Base-by-base conservation (phyloP, 2,329 filamentous ascomycete genomes). In the Clonostachys byssicola region DNA sequence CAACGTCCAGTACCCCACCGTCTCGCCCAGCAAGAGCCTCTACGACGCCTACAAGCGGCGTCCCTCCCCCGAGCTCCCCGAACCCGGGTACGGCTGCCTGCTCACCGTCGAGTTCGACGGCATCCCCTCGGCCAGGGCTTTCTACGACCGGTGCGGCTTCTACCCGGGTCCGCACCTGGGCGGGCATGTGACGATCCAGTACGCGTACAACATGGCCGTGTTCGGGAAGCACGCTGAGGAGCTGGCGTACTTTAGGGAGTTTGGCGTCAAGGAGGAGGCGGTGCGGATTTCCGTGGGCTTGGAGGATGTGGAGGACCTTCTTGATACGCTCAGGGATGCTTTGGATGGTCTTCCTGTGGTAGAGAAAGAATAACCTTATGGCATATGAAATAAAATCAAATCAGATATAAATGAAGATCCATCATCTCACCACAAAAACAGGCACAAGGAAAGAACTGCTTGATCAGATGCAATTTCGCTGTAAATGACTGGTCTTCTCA, bases 61-160 rank as follows among this genome's bases (percentile, higher is more conserved):
- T 5, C 46, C 63, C 7, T 66, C 74, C 0, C 40, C 61, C 1
- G 75, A 78, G 2, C 72, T 80, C 47, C 67, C 63, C 6, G 54
- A 57, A 1, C 75, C 77, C 0, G 78, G 78, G 0, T 78, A 80
- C 54, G 79, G 79, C 3, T 80, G 75, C 52, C 70, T 83, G 2
- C 57, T 83, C 13, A 74, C 63, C 9, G 60, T 82, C 30, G 73
- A 80, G 41, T 75, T 83, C 42, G 60, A 64, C 12, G 63, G 54
- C n/a, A 49, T 71, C 1, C 63, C 63, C 5, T 49, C 62, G 0
- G 67, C 75, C 1, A 56, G 51, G 4, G 67, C 69, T 1, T 82
- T 81, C 50, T 80, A 78, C 54, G 67, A 81, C 48, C 62, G 60
- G 30, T 56, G 75, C 6, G 63, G 71, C 13, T 67, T 79, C 48